Evolutionary conservation across 2,329 filamentous ascomycete species (phyloP), one percentile per base, ranked within the genome.

Genomic region (Cladophialophora exuberans): DNA sequence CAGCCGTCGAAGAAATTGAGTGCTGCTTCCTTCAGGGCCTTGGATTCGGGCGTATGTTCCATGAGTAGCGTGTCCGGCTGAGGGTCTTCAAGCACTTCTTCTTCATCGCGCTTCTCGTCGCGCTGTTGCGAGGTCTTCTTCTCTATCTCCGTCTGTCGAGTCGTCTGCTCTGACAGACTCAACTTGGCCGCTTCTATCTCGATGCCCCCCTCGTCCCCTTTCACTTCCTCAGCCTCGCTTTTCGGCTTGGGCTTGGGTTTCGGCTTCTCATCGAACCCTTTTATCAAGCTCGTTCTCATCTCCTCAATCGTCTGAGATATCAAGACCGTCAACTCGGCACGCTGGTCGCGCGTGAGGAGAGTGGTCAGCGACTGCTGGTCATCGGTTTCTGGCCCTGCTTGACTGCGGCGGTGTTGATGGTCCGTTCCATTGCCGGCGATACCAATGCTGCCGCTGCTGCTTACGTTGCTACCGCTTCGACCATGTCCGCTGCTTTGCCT

Each of bases 1-100:
- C 93, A 97, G 61, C 88, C 86, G 53, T 88, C 84, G 67, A 93
- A 96, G 68, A 87, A 85, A 2, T 78, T 73, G 3, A 95, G 69
- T 1, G 85, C 81, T 48, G 87, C 85, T 60, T 81, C 35, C 36
- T 42, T 52, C 18, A 60, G 26, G 6, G 48, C 54, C 26, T 60
- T 31, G 44, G 28, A 28, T 26, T 60, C 41, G 28, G 57, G 48
- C 13, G 46, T 49, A 6, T 52, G 43, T 30, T 36, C n/a, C 15
- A 36, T 33, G n/a, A 56, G 26, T 6, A 47, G 44, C 10, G 33
- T 38, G 20, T 54, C 46, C 35, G 54, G 23, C 26, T 52, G 41
- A 10, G 20, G 13, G 25, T 48, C 42, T 13, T 17, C 49, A 10
- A n/a, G 18, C 15, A 45, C 46, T 9, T 35, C 11, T 9, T 52